A percentile compares a stretch with the other conserved stretches of the same genome.
phyloP scores from a whole-genome alignment of 495 filamentous ascomycete species.

The Aspergillus homomorphus region DNA sequence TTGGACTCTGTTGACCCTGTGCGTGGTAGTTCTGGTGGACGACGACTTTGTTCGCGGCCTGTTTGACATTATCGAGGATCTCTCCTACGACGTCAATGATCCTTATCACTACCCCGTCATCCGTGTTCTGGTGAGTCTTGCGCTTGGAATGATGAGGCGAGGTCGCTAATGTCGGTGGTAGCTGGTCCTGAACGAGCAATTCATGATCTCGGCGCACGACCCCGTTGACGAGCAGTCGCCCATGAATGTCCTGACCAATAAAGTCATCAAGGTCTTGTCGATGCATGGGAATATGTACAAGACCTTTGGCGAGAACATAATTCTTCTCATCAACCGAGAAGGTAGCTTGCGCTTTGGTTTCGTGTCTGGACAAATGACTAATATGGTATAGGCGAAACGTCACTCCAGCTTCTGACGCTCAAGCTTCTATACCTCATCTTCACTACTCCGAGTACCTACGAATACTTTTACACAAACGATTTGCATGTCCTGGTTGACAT shows the following conservation, averaged over 20 bases:
- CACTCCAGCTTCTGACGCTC: conserved; percentile 87
- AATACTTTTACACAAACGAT: conserved; percentile 99
- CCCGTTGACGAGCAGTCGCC: conserved; percentile 39
- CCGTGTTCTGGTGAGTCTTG: conserved; percentile 71
- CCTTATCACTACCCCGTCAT: conserved; percentile 97
- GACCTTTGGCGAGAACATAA: conserved; percentile 97
- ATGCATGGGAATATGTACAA: conserved; percentile 75
- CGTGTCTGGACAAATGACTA: conserved; percentile 16
- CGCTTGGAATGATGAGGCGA: not conserved
- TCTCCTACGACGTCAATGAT: conserved; percentile 86
- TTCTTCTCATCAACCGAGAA: conserved; percentile 92
- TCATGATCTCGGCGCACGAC: conserved; percentile 74
- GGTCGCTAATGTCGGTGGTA: conserved; percentile 34
- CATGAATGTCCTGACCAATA: conserved; percentile 70
- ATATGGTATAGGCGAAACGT: conserved; percentile 62
- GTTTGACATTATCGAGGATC: conserved; percentile 82
- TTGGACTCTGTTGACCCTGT: conserved; percentile 17
- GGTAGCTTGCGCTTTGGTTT: conserved; percentile 42
- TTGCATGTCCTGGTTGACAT: conserved; percentile 92
- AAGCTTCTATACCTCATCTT: conserved; percentile 95
- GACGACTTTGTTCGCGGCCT: conserved; percentile 82
- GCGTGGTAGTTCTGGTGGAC: conserved; percentile 58
- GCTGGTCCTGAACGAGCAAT: conserved; percentile 97
- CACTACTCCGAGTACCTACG: conserved; percentile 83
- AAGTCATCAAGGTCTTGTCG: conserved; percentile 85